Evolutionary conservation across 2,329 filamentous ascomycete genomes (phyloP), one percentile per base, ranked within the genome.

Genomic region (Hypoxylon sp.): DNA sequence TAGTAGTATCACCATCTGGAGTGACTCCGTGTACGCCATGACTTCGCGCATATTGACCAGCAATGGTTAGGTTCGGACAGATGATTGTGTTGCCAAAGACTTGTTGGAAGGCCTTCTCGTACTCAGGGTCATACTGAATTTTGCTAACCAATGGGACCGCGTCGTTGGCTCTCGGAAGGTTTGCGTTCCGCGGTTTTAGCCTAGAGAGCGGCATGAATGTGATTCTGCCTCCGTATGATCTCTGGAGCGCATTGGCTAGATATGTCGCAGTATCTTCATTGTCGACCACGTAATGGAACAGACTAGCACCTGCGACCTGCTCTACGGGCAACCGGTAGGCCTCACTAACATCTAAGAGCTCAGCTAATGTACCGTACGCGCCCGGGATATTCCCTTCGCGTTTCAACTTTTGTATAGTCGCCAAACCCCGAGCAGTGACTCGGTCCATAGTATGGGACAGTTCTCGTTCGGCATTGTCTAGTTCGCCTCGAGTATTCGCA

Each of bases 241-340:
- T 91, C 77, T 94, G 92, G 29, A 99, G 84, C 13, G 90, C 87
- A 72, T 95, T 92, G 47, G 96, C 89, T 35, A 98, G 88, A 73
- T 89, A 88, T 1, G 93, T 94, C 0, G 94, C 94, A 0, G 94
- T 98, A 44, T 92, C 89, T 67, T 97, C 94, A 54, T 92, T 95
- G 78, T 99, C 95, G 47, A 98, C 95, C 10, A 99, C 90, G 73
- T 97, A 97, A 80, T 99, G 94, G 81, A 99, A 99, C 8, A 99
- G 85, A 78, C 94, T 97, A 70, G 91, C 91, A 17, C 96, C 96
- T 2, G 95, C 96, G 57, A 94, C 96, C 74, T 97, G 94, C 81
- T 99, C 96, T 9, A 97, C 92, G 1, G 96, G 94, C 10, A 94
- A 90, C 67, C 94, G 90, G 81, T 97, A 98, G 59, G 89, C 88